phyloP scores from a whole-genome alignment of 352 stramenopile species.

The Globisporangium irregulare region DNA sequence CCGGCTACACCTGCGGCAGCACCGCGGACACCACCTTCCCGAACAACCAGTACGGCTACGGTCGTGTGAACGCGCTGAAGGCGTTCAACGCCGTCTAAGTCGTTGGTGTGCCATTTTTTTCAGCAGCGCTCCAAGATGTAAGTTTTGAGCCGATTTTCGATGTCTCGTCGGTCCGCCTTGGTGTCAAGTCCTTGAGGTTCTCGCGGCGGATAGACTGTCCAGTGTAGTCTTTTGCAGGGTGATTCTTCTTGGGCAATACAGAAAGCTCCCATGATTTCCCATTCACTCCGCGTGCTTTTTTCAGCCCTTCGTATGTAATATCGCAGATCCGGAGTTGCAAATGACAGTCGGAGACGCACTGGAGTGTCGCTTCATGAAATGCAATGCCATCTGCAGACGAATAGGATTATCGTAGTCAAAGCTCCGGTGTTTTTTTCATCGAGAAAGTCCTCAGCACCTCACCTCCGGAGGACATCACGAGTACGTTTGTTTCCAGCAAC shows the following conservation, averaged over 20 bases:
- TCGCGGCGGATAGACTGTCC: not conserved
- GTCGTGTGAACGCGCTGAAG: slow-evolving; percentile 40
- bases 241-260: not conserved
- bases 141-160: slow-evolving; percentile 7
- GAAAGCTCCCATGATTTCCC: not conserved
- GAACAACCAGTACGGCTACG: slow-evolving; percentile 62
- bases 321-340: not conserved
- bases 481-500: not conserved
- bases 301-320: not conserved
- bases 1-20: slow-evolving; percentile 28
- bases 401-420: not conserved
- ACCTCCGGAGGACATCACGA: no score
- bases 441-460: no score
- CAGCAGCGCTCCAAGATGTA: not conserved
- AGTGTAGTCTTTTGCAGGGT: slow-evolving; percentile 6
- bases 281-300: not conserved
- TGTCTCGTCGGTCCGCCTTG: not conserved
- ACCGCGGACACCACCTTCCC: slow-evolving; percentile 33
- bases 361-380: not conserved
- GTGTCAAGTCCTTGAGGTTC: not conserved
- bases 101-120: not conserved
- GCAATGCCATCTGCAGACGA: not conserved
- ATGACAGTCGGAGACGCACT: not conserved
- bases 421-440: not conserved
- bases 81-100: slow-evolving; percentile 12